These are phyloP conservation scores for Aspergillus homomorphus DNA, from an alignment of 495 filamentous ascomycete genomes.

Conservation along the genomic window DNA sequence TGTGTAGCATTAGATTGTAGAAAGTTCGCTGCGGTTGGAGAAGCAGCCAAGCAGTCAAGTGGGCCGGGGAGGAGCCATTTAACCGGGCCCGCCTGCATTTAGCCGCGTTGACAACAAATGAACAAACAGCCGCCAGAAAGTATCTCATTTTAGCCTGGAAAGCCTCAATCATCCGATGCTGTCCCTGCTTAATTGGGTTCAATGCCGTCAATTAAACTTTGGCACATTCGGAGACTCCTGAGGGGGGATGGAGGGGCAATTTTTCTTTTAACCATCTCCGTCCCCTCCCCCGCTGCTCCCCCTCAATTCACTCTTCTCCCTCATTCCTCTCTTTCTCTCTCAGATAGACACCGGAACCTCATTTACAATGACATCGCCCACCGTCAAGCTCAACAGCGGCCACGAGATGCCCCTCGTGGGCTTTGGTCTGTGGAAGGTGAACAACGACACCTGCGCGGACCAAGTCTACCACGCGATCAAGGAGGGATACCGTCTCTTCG, in stretches of 20 bases:
- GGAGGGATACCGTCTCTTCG: slow-evolving; percentile 79
- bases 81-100: slow-evolving; percentile 1
- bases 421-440: slow-evolving; percentile 82
- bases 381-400: slow-evolving; percentile 76
- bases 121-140: not conserved
- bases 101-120: not conserved
- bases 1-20: no score
- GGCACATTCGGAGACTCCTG: not conserved
- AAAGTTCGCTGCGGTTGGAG: no score
- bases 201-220: not conserved
- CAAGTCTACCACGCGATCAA: slow-evolving; percentile 89
- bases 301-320: not conserved
- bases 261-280: slow-evolving; percentile 4
- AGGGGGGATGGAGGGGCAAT: not conserved
- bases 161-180: slow-evolving; percentile 1
- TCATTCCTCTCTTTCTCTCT: not conserved
- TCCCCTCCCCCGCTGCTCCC: slow-evolving; percentile 1
- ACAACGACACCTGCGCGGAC: slow-evolving; percentile 71
- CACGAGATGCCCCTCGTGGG: slow-evolving; percentile 86
- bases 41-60: no score
- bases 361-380: slow-evolving; percentile 24
- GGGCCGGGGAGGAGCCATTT: not conserved
- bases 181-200: not conserved
- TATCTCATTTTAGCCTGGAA: slow-evolving; percentile 14
- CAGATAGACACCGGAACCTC: not conserved